phyloP scores from a whole-genome alignment of 768 basidiomycete genomes.

The Termitomyces heimii region DNA sequence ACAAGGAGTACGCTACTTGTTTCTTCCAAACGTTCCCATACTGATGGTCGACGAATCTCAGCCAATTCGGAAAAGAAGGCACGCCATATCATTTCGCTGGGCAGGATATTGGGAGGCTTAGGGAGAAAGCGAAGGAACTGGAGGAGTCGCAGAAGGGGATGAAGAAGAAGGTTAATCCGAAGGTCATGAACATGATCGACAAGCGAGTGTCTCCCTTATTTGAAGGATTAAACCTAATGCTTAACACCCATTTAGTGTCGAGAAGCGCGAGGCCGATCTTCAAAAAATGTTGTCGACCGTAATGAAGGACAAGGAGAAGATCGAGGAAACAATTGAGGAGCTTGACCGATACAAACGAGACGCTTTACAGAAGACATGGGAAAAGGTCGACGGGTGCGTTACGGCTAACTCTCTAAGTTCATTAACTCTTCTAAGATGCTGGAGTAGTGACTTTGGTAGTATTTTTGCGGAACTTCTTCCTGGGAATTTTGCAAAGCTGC shows the following conservation, averaged over 20 bases:
- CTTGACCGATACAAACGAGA: conserved; percentile 93
- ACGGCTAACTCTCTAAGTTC: neutral
- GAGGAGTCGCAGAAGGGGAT: conserved; percentile 75
- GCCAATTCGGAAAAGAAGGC: conserved; percentile 78
- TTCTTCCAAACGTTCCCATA: neutral
- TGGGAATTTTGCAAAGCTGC: conserved; percentile 93
- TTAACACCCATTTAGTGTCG: conserved; percentile 52
- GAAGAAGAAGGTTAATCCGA: conserved; percentile 95
- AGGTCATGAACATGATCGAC: conserved; percentile 95
- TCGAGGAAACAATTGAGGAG: conserved; percentile 89
- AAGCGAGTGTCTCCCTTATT: conserved; percentile 44
- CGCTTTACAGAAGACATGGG: conserved; percentile 92
- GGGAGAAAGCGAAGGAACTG: conserved; percentile 66
- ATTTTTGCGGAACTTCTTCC: conserved; percentile 96
- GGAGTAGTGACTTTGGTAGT: conserved; percentile 84
- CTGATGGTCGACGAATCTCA: conserved; percentile 22
- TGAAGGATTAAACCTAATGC: neutral
- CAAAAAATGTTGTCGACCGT: conserved; percentile 88
- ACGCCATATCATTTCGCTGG: conserved; percentile 77
- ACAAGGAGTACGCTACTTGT: conserved; percentile 62
- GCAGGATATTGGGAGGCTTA: conserved; percentile 53
- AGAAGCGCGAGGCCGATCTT: conserved; percentile 85
- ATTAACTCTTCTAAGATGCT: neutral
- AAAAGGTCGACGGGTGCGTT: conserved; percentile 85
- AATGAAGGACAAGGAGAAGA: conserved; percentile 89